phyloP scores from a whole-genome alignment of 768 basidiomycete genomes.

The Amanita phalloides region DNA sequence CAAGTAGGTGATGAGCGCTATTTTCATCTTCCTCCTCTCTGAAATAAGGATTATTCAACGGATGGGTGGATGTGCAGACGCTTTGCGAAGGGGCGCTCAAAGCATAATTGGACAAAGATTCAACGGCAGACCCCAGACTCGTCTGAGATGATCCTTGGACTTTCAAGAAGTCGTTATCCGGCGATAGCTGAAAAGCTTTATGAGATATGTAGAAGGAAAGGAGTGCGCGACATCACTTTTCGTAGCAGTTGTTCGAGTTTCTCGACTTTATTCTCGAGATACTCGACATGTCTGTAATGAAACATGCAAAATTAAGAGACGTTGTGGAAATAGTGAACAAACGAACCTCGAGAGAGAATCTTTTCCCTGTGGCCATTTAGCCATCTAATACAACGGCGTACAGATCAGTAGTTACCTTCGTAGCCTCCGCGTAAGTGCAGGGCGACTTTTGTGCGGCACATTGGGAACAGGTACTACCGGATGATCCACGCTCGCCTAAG shows the following conservation, averaged over 20 bases:
- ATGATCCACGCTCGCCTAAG: slow-evolving; percentile 56
- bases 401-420: slow-evolving; percentile 36
- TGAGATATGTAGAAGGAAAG: neutral
- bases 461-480: slow-evolving; percentile 55
- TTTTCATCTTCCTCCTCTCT: slow-evolving; percentile 27
- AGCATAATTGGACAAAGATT: neutral
- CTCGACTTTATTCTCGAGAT: slow-evolving; percentile 44
- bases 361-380: slow-evolving; percentile 27
- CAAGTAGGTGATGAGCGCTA: slow-evolving; percentile 17
- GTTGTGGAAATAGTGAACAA: neutral
- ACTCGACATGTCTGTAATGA: slow-evolving; percentile 38
- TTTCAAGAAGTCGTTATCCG: slow-evolving; percentile 48
- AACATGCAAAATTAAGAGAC: neutral
- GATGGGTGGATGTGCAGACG: slow-evolving; percentile 21
- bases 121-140: slow-evolving; percentile 12
- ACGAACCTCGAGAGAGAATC: slow-evolving; percentile 52
- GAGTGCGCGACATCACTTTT: slow-evolving; percentile 16
- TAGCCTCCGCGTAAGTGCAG: slow-evolving; percentile 61
- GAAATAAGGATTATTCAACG: slow-evolving; percentile 9
- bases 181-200: slow-evolving; percentile 36
- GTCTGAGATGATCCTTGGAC: slow-evolving; percentile 17
- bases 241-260: slow-evolving; percentile 49
- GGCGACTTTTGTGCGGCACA: slow-evolving; percentile 51
- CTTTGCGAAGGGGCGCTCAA: slow-evolving; percentile 8
- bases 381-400: neutral